Evolutionary conservation across 768 basidiomycete species (phyloP).

Genomic region (Termitomyces sp.): DNA sequence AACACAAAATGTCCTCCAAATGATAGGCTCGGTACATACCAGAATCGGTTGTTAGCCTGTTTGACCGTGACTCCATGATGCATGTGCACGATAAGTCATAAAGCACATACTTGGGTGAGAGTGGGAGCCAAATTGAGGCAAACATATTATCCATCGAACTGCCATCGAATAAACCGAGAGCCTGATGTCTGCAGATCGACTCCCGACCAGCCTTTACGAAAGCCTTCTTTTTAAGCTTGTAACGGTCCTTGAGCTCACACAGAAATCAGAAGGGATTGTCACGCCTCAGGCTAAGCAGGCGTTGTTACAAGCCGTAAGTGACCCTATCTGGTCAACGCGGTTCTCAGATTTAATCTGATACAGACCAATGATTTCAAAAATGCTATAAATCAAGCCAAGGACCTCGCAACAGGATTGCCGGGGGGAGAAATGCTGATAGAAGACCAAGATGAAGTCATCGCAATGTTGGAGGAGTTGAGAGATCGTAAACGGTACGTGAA

Average conservation of each 20-base stretch:
- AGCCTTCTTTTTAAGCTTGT: slow-evolving; percentile 55
- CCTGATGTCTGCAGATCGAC: slow-evolving; percentile 23
- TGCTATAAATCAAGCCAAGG: slow-evolving; percentile 52
- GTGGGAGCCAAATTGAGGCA: not conserved
- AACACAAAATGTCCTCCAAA: too few species aligned
- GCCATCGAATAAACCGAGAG: not conserved
- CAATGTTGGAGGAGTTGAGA: slow-evolving; percentile 58
- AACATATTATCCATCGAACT: not conserved
- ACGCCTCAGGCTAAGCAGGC: slow-evolving; percentile 61
- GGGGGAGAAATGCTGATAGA: slow-evolving; percentile 67
- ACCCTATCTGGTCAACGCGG: not conserved
- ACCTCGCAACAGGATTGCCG: slow-evolving; percentile 51
- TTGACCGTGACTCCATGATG: too few species aligned
- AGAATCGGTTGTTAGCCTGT: too few species aligned
- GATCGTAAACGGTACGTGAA: slow-evolving; percentile 54
- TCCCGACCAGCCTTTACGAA: slow-evolving; percentile 50
- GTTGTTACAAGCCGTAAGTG: slow-evolving; percentile 54
- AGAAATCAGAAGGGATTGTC: slow-evolving; percentile 46
- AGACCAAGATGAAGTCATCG: slow-evolving; percentile 69
- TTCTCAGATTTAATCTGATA: not conserved
- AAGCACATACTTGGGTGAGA: too few species aligned
- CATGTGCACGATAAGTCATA: too few species aligned
- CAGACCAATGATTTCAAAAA: slow-evolving; percentile 74
- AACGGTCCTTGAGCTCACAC: slow-evolving; percentile 56
- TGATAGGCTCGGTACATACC: too few species aligned